phyloP scores from a whole-genome alignment of 1,284 basidiomycete species.

The Schizopora paradoxa region DNA sequence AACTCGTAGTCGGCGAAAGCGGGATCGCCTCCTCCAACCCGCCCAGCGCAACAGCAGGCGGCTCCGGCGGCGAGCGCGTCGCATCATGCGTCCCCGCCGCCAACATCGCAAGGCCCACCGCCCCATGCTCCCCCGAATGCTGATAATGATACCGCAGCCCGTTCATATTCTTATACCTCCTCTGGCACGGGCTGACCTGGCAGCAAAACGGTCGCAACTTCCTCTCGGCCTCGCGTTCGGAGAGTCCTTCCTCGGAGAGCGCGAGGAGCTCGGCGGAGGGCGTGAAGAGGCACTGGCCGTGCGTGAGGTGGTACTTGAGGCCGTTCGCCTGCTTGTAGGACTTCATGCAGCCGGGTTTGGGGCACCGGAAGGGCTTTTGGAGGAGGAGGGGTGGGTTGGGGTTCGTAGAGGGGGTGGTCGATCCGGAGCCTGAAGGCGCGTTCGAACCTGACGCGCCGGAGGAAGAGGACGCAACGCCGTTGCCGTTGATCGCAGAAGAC shows the following conservation, averaged over 20 bases:
- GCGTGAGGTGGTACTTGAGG: conserved; percentile 80
- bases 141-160: conserved; percentile 94
- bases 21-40: background rate
- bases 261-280: conserved; percentile 71
- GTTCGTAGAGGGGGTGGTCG: background rate
- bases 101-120: conserved; percentile 77
- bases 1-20: background rate
- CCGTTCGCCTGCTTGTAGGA: conserved; percentile 97
- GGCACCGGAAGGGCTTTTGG: conserved; percentile 93
- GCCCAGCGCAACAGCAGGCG: conserved; percentile 7
- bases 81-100: conserved; percentile 79
- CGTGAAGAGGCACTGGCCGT: conserved; percentile 32
- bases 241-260: conserved; percentile 62
- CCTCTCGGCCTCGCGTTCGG: conserved; percentile 75
- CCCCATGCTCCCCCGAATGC: conserved; percentile 93
- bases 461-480: conserved; percentile 1
- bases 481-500: conserved; percentile 2
- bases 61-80: conserved; percentile 24
- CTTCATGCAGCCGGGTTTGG: conserved; percentile 97
- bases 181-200: conserved; percentile 84
- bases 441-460: conserved; percentile 2
- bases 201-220: conserved; percentile 82
- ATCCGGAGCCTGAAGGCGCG: background rate
- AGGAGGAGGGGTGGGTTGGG: conserved; percentile 32
- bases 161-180: conserved; percentile 99